Conservation (phyloP, 1,284 basidiomycete genomes). For the Ustilago curta region DNA sequence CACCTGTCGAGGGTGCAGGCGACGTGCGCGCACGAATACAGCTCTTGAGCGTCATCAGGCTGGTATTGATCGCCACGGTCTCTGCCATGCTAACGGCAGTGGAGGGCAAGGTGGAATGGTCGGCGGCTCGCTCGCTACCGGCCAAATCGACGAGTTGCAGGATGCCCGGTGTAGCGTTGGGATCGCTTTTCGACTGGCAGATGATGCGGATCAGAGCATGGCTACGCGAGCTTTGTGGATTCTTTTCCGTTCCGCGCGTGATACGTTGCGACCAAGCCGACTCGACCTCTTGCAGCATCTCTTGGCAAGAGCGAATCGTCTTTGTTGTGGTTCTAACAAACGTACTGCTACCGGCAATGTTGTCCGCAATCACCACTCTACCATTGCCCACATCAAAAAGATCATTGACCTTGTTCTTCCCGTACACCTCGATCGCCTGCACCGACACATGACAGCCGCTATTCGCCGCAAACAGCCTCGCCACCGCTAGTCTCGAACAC, state of each 20-base stretch:
- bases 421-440: constrained; percentile 33
- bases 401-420: constrained; percentile 34
- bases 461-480: constrained; percentile 11
- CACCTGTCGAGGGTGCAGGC: background rate
- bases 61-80: constrained; percentile 40
- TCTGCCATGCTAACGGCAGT: constrained; percentile 22
- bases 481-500: constrained; percentile 19
- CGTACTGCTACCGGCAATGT: constrained; percentile 16
- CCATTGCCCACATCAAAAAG: constrained; percentile 24
- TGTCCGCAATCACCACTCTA: constrained; percentile 22
- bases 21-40: constrained; percentile 30
- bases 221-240: constrained; percentile 12
- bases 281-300: constrained; percentile 19
- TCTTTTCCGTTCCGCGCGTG: constrained; percentile 34
- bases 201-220: constrained; percentile 35
- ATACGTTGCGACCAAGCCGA: constrained; percentile 21
- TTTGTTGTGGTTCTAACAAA: constrained; percentile 22
- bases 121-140: constrained; percentile 23
- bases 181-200: constrained; percentile 7
- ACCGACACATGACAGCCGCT: constrained; percentile 6
- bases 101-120: constrained; percentile 9
- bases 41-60: constrained; percentile 36
- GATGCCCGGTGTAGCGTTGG: constrained; percentile 29
- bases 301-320: background rate
- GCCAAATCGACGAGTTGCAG: constrained; percentile 39